Evolutionary conservation across 257 asterid genomes (phyloP).

Genomic region (Cruciata laevipes): DNA sequence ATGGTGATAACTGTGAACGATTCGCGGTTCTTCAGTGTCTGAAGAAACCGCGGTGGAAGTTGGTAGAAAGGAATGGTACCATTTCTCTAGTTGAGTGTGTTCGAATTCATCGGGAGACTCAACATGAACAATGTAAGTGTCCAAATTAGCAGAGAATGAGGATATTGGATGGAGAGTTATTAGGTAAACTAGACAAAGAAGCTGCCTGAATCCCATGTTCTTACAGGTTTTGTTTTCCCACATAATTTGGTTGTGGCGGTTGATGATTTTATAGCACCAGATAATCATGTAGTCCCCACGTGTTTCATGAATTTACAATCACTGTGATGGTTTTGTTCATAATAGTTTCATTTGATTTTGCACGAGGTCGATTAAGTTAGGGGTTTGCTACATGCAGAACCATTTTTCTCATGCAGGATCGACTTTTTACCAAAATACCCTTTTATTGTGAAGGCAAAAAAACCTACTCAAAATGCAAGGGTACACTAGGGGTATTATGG

Average conservation of each 20-base stretch:
- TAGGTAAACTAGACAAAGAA: neutral
- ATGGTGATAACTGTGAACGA: conserved; percentile 5
- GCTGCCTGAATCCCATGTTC: conserved; percentile 3
- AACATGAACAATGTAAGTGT: conserved; percentile 15
- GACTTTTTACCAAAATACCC: too few species aligned
- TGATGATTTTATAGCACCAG: neutral
- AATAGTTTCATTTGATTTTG: too few species aligned
- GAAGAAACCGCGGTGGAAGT: neutral
- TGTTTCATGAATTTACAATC: too few species aligned
- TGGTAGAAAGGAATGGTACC: conserved; percentile 14
- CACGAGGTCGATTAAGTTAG: too few species aligned
- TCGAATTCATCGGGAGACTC: conserved; percentile 11
- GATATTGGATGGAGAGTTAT: neutral
- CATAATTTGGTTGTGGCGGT: neutral
- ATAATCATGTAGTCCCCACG: neutral
- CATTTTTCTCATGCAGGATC: too few species aligned
- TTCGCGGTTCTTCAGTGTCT: neutral
- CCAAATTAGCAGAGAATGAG: conserved; percentile 2
- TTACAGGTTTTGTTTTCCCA: neutral
- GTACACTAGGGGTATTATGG: too few species aligned
- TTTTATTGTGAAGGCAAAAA: too few species aligned
- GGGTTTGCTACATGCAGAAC: too few species aligned
- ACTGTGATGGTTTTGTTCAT: too few species aligned
- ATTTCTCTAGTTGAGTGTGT: neutral
- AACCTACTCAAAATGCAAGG: too few species aligned